Evolutionary conservation across 257 asterid species (phyloP).

Genomic region (Solanum peruvianum): DNA sequence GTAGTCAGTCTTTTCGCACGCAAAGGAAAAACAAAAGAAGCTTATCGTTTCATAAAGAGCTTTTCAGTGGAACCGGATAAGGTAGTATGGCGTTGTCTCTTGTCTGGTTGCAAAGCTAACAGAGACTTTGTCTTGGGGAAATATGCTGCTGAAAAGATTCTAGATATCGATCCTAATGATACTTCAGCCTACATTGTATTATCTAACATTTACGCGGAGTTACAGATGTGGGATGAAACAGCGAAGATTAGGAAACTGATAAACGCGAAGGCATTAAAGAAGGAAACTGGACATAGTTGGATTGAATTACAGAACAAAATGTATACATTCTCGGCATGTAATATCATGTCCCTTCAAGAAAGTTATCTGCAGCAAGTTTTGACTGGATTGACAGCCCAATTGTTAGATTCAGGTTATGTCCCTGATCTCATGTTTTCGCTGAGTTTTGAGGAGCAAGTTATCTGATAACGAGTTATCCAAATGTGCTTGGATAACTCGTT

Average conservation of each 20-base stretch:
- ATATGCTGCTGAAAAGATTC: conserved; percentile 53
- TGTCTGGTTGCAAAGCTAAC: conserved; percentile 52
- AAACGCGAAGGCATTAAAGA: conserved; percentile 47
- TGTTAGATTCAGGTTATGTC: conserved; percentile 20
- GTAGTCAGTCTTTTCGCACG: conserved; percentile 59
- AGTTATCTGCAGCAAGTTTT: conserved; percentile 11
- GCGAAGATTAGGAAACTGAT: conserved; percentile 45
- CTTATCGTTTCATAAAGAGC: conserved; percentile 33
- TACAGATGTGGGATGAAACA: conserved; percentile 62
- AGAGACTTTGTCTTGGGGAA: conserved; percentile 39
- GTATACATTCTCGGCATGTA: conserved; percentile 23
- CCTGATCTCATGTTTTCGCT: conserved; percentile 12
- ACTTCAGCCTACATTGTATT: conserved; percentile 50
- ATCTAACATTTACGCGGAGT: conserved; percentile 58
- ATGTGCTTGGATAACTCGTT: background rate
- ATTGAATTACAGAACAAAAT: conserved; percentile 25
- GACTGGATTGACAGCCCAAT: conserved; percentile 24
- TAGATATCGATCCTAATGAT: conserved; percentile 61
- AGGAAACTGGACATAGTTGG: conserved; percentile 77
- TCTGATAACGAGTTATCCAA: background rate
- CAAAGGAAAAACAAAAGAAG: conserved; percentile 43
- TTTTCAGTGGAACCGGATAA: conserved; percentile 29
- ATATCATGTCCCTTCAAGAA: background rate
- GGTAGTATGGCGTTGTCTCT: conserved; percentile 75
- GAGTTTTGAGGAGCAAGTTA: background rate